These are phyloP conservation scores for Vitis rotundifolia DNA, from an alignment of 164 flowering plant genomes.

Conservation along the genomic window DNA sequence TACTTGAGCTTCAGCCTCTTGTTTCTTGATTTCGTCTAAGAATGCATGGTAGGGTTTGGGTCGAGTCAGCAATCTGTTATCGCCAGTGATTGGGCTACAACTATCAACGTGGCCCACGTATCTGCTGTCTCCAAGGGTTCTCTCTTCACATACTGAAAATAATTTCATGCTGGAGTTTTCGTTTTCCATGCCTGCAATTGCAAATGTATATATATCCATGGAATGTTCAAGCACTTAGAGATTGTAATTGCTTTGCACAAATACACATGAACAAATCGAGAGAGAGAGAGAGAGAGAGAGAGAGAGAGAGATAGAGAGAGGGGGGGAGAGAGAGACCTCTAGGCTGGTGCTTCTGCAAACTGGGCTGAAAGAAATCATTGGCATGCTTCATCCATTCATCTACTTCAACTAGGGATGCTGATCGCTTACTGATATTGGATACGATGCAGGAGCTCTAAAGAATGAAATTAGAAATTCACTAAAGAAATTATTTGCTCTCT, in stretches of 20 bases:
- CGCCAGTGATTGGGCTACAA: conserved; percentile 6
- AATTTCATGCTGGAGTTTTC: neutral
- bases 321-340: neutral
- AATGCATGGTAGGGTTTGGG: conserved; percentile 26
- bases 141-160: conserved; percentile 1
- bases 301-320: neutral
- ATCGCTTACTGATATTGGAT: neutral
- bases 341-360: neutral
- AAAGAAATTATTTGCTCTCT: no score
- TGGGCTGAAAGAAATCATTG: neutral
- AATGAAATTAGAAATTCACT: no score
- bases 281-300: neutral
- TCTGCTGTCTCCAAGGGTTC: neutral
- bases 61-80: conserved; percentile 12
- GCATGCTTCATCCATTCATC: conserved; percentile 5
- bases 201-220: no score
- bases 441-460: conserved; percentile 4
- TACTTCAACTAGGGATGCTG: neutral
- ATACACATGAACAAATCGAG: no score
- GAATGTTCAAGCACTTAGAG: conserved; percentile 2
- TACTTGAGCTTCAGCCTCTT: conserved; percentile 12
- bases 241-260: no score
- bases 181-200: no score
- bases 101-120: neutral
- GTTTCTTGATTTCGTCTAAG: conserved; percentile 26